Conservation (phyloP, 805 yeast species). For the Hanseniaspora taiwanica region DNA sequence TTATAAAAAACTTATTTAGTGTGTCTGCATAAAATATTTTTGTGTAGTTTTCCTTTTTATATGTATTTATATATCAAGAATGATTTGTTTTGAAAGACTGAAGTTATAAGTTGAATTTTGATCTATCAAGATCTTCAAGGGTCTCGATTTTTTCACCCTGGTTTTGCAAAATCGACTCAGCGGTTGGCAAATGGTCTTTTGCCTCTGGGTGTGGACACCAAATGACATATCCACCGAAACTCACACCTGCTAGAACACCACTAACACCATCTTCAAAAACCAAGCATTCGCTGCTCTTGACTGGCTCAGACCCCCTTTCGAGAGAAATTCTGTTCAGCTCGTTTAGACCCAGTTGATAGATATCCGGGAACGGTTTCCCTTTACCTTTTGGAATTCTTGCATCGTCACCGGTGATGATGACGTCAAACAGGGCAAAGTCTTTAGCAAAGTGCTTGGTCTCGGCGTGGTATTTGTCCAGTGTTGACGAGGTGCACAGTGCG, state of each 20-base stretch:
- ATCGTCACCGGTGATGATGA: conserved; percentile 83
- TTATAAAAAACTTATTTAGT: not conserved
- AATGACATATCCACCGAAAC: conserved; percentile 74
- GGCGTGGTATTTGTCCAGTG: conserved; percentile 40
- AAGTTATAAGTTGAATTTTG: not conserved
- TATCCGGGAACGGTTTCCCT: conserved; percentile 91
- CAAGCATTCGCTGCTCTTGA: conserved; percentile 64
- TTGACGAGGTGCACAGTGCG: conserved; percentile 85
- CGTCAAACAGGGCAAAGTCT: conserved; percentile 56
- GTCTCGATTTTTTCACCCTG: conserved; percentile 11
- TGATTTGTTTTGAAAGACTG: not conserved
- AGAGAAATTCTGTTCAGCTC: conserved; percentile 46
- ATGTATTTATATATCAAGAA: too few species aligned
- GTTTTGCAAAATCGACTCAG: conserved; percentile 36
- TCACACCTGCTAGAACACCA: conserved; percentile 74
- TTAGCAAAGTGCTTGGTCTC: conserved; percentile 59
- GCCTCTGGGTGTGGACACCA: conserved; percentile 92
- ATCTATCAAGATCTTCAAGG: not conserved
- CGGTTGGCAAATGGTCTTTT: conserved; percentile 37
- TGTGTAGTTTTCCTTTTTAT: not conserved
- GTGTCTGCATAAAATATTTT: not conserved
- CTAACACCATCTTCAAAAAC: conserved; percentile 94
- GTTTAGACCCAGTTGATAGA: conserved; percentile 72
- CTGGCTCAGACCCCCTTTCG: conserved; percentile 17
- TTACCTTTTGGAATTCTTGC: conserved; percentile 66